A percentile compares a stretch with the other conserved stretches of the same genome.
These are phyloP conservation scores for Hagleromyces aurorensis DNA, from an alignment of 805 yeast genomes.

Conservation along the genomic window DNA sequence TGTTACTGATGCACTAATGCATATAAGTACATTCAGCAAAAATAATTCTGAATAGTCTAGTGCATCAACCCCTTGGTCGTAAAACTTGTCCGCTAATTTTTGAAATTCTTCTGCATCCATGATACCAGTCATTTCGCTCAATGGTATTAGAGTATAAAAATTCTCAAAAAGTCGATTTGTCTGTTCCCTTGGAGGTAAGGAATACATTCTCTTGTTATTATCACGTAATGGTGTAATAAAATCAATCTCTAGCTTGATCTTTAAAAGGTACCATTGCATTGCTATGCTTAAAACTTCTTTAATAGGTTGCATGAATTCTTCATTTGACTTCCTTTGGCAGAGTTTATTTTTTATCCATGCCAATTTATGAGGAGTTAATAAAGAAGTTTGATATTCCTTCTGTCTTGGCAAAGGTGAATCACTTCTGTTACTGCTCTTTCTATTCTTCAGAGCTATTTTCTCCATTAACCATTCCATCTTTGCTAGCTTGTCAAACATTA, in stretches of 20 bases:
- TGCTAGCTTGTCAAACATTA: constrained; percentile 17
- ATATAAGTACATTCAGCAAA: constrained; percentile 18
- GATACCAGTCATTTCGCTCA: constrained; percentile 16
- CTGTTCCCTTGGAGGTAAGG: constrained; percentile 22
- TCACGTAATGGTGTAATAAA: constrained; percentile 17
- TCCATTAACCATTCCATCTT: constrained; percentile 18
- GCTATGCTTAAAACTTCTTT: constrained; percentile 13
- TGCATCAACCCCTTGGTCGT: constrained; percentile 8
- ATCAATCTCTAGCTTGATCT: constrained; percentile 20
- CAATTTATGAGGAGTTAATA: constrained; percentile 20
- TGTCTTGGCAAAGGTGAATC: constrained; percentile 6
- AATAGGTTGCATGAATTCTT: constrained; percentile 16
- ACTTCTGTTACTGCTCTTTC: constrained; percentile 4
- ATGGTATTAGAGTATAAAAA: constrained; percentile 11
- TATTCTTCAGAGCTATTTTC: constrained; percentile 9
- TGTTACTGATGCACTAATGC: constrained; percentile 18
- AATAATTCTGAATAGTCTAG: constrained; percentile 23
- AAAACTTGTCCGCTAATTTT: constrained; percentile 14
- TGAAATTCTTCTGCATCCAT: constrained; percentile 15
- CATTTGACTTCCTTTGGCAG: constrained; percentile 7
- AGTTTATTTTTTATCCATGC: constrained; percentile 17
- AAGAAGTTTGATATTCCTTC: constrained; percentile 15
- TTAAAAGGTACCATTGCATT: constrained; percentile 22
- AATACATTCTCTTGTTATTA: constrained; percentile 10
- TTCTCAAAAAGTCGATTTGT: constrained; percentile 19